Evolutionary conservation across 495 filamentous ascomycete species (phyloP), one percentile per base, ranked within the genome.

Genomic region (Annulohypoxylon nitens): DNA sequence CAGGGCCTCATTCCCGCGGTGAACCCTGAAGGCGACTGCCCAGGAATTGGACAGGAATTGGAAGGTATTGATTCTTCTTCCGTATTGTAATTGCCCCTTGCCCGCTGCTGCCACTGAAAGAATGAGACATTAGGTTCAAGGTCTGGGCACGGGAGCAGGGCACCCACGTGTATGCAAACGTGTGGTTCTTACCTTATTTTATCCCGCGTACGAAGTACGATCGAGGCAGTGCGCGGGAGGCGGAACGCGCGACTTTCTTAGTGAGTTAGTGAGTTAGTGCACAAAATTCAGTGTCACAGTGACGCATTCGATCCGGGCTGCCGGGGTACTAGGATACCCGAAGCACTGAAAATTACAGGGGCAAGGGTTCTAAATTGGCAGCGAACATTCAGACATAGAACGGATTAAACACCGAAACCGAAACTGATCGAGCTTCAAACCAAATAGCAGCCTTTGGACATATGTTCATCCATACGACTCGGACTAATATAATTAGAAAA

Each of bases 271-370:
- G 20, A 23, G 20, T 53, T 53, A 53, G 50, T 57, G 34, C 14
- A 57, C 36, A 16, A 4, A 41, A 41, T 20, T 2, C 16, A 26
- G 39, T 54, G 34, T 70, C 54, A 65, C 68, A 1, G 59, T 71
- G 61, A 71, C 68, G 68, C 61, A 65, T 59, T 59, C 12, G 9
- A 65, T 48, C 50, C 23, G 23, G 18, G 20, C 26, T 57, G 9
- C 36, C 43, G 43, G 43, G 43, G 43, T 58, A 39, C 30, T 16
- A 3, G 37, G 34, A n/a, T 47, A 39, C 34, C n/a, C 20, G 8
- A 30, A 43, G 23, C 20, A 61, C 57, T 34, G 3, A 26, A 26
- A 57, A 26, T 8, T n/a, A 57, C 48, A 16, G 48, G 18, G 6
- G n/a, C 48, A 25, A 6, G 11, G 11, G 18, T 20, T 47, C 16